A percentile compares a stretch with the other conserved stretches of the same genome.
These are phyloP conservation scores for Diaporthe citri DNA, from an alignment of 2,329 filamentous ascomycete genomes.

Conservation along the genomic window DNA sequence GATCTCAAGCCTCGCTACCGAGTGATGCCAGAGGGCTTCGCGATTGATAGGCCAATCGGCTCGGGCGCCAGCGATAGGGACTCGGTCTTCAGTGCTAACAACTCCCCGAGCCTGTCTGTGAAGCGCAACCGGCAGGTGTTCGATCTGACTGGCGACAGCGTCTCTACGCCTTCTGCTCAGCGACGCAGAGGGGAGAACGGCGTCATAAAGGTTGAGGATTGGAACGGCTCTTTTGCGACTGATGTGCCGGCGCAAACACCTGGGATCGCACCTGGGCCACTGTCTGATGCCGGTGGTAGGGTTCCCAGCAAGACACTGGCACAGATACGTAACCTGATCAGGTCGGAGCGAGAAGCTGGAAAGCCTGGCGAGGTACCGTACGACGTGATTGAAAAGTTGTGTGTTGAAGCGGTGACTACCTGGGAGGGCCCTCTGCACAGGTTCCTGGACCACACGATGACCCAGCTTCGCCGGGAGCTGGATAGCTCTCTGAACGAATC, in stretches of 20 bases:
- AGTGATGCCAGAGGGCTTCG: slow-evolving; percentile 48
- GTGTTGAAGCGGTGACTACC: slow-evolving; percentile 66
- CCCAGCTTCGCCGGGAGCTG: slow-evolving; percentile 61
- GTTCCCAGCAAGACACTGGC: slow-evolving; percentile 56
- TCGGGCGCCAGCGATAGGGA: slow-evolving; percentile 54
- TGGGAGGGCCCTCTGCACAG: slow-evolving; percentile 68
- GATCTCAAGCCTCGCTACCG: slow-evolving; percentile 61
- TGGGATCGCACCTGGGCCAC: slow-evolving; percentile 34
- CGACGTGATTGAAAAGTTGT: slow-evolving; percentile 71
- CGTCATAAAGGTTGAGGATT: slow-evolving; percentile 45
- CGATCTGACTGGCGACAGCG: slow-evolving; percentile 35
- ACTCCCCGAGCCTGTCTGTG: slow-evolving; percentile 35
- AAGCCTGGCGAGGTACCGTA: slow-evolving; percentile 70
- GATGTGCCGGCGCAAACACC: slow-evolving; percentile 2
- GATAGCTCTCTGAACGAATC: slow-evolving; percentile 60
- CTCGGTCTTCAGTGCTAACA: slow-evolving; percentile 46
- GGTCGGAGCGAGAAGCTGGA: slow-evolving; percentile 66
- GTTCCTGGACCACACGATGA: slow-evolving; percentile 62
- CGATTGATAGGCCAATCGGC: slow-evolving; percentile 47
- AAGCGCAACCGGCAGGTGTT: slow-evolving; percentile 33
- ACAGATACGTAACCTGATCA: slow-evolving; percentile 67
- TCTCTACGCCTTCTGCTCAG: slow-evolving; percentile 30
- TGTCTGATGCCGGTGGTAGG: slow-evolving; percentile 24
- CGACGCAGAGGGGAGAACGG: slow-evolving; percentile 38
- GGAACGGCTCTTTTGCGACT: slow-evolving; percentile 23